phyloP scores from a whole-genome alignment of 768 basidiomycete species.

The Cubamyces lactineus region DNA sequence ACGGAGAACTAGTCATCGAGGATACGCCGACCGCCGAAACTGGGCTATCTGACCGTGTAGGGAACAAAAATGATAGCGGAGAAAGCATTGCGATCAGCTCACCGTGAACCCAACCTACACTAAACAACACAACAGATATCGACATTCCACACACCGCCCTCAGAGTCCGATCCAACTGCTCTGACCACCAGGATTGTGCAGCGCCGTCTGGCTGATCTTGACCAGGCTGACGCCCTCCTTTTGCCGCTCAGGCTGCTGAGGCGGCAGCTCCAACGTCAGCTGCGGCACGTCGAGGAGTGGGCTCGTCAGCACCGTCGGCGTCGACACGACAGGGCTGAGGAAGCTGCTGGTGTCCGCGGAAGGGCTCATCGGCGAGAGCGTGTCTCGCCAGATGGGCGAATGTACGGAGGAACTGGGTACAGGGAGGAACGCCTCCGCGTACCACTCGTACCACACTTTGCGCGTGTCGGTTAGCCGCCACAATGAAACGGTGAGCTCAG shows the following conservation, averaged over 20 bases:
- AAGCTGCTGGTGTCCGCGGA: conserved; percentile 22
- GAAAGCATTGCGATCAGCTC: neutral
- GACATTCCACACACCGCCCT: neutral
- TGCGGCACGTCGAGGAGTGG: conserved; percentile 64
- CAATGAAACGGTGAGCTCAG: conserved; percentile 89
- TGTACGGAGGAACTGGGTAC: conserved; percentile 44
- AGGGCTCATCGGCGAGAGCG: conserved; percentile 27
- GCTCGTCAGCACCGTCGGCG: conserved; percentile 48
- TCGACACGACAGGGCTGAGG: conserved; percentile 24
- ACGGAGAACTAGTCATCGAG: no score
- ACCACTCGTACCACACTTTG: conserved; percentile 99
- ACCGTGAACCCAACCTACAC: neutral
- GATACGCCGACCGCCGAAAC: no score
- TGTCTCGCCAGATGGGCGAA: conserved; percentile 35
- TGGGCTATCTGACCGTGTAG: neutral
- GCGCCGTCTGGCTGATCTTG: conserved; percentile 91
- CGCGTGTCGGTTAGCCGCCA: conserved; percentile 92
- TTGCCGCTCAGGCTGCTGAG: conserved; percentile 23
- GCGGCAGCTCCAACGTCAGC: conserved; percentile 46
- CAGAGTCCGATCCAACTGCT: conserved; percentile 93
- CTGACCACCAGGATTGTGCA: conserved; percentile 90
- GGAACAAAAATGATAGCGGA: neutral
- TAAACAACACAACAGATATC: neutral
- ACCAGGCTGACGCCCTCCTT: conserved; percentile 49
- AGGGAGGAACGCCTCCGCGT: conserved; percentile 89